Evolutionary conservation across 2,329 filamentous ascomycete genomes (phyloP).

Genomic region (Teratosphaeria epicoccoides): DNA sequence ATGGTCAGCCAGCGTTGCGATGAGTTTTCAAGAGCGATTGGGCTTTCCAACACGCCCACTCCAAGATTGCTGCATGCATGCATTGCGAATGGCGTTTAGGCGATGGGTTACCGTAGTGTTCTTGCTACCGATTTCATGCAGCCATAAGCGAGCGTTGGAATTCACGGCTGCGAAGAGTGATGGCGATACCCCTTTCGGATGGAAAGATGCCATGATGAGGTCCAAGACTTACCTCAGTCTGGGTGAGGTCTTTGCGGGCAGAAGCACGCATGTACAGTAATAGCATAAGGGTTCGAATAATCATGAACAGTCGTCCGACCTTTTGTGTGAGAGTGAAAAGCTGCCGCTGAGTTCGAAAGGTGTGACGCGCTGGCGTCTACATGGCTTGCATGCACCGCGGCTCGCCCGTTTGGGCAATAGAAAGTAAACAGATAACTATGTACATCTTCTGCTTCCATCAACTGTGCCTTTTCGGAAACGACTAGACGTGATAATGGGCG

Average conservation of each 20-base stretch:
- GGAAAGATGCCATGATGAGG: neutral
- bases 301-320: neutral
- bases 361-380: neutral
- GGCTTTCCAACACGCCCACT: neutral
- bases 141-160: neutral
- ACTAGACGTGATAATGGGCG: slow-evolving; percentile 11
- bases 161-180: neutral
- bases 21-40: neutral
- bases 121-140: too few relatives aligned
- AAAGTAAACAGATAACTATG: neutral
- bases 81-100: neutral
- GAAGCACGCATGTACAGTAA: neutral
- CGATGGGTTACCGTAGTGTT: too few relatives aligned
- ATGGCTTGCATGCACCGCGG: neutral
- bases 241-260: neutral
- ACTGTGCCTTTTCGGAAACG: neutral
- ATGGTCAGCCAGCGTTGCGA: neutral
- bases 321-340: neutral
- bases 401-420: neutral
- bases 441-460: neutral
- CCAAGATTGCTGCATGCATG: neutral
- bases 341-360: neutral
- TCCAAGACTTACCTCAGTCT: neutral
- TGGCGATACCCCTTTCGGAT: neutral
- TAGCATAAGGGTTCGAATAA: neutral